Evolutionary conservation across 805 yeast genomes (phyloP), one percentile per base, ranked within the genome.

Genomic region (Candida manassasensis): DNA sequence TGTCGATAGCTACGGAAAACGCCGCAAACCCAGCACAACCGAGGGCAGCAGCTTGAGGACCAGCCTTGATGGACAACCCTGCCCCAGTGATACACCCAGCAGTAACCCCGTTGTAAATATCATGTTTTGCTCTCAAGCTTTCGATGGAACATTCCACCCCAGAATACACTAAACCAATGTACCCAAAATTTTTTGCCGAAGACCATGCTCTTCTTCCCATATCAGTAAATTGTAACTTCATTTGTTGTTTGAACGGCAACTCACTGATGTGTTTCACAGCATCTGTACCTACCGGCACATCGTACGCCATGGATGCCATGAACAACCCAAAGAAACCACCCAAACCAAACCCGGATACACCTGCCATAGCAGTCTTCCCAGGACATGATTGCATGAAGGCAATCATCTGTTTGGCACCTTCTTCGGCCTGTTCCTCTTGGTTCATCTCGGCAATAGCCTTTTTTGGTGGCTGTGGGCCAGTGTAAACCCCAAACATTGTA

Each of bases 11-110:
- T 3, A 87, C 80, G 37, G 95, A 82, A 58, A 93, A 93, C 6
- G 93, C 95, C 2, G 97, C 97, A 66, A 93, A 93, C 6, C 97
- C 98, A 18, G 94, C 96, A 69, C 97, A 93, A 1, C 98, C 98
- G 39, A 89, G 57, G 17, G 79, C 49, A 0, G 96, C 93, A 19
- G 95, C 94, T 49, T 81, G 88, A 1, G 98, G 98, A 1, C 98
- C 98, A 32, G 93, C 78, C 54, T 84, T 86, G 47, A 84, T 73
- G 2, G 97, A 95, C 35, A 93, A 71, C 0, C 96, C 97, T 21
- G 96, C 98, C 29, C 98, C 98, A 1, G 98, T 93, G 24, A 90
- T 68, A 62, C 97, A 93, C 2, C 98, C 98, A 3, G 97, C 97
- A 29, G 77, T 72, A 2, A 86, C 77, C 29, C 97, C 96, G 55